Conservation (phyloP, 2,329 filamentous ascomycete species). For the Westerdykella aurantiaca region DNA sequence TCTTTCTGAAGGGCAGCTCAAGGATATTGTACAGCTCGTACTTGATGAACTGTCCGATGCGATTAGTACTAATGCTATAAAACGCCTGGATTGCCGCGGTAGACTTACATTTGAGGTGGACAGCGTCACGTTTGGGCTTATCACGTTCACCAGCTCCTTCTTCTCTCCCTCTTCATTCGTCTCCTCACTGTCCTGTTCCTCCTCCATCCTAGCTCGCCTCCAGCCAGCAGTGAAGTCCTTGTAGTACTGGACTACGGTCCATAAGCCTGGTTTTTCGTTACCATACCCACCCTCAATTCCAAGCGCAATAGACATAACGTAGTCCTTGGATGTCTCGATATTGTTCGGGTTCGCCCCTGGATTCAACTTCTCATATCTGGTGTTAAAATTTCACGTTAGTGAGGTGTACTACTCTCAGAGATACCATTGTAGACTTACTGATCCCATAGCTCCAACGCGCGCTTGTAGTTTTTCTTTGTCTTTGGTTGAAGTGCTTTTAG, state of each 20-base stretch:
- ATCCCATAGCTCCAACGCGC: no score
- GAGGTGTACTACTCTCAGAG: no score
- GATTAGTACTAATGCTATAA: slow-evolving; percentile 9
- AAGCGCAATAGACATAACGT: slow-evolving; percentile 5
- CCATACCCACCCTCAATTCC: slow-evolving; percentile 8
- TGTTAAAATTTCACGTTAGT: no score
- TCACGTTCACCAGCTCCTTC: slow-evolving; percentile 7
- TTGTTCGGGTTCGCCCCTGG: no score
- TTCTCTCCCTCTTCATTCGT: slow-evolving; percentile 7
- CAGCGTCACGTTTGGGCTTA: slow-evolving; percentile 9
- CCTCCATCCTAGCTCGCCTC: slow-evolving; percentile 9
- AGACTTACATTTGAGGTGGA: slow-evolving; percentile 10
- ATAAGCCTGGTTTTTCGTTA: slow-evolving; percentile 6
- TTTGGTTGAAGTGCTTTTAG: no score
- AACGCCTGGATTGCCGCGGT: slow-evolving; percentile 6
- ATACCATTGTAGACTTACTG: no score
- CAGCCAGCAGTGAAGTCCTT: slow-evolving; percentile 8
- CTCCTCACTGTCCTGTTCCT: slow-evolving; percentile 7
- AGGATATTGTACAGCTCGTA: slow-evolving; percentile 8
- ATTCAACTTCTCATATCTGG: no score
- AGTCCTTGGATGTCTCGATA: slow-evolving; percentile 7
- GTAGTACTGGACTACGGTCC: slow-evolving; percentile 7
- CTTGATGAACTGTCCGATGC: slow-evolving; percentile 8
- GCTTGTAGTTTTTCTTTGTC: no score
- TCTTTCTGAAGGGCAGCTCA: slow-evolving; percentile 6